Conservation (phyloP, 2,329 filamentous ascomycete species). For the Madurella fahalii region DNA sequence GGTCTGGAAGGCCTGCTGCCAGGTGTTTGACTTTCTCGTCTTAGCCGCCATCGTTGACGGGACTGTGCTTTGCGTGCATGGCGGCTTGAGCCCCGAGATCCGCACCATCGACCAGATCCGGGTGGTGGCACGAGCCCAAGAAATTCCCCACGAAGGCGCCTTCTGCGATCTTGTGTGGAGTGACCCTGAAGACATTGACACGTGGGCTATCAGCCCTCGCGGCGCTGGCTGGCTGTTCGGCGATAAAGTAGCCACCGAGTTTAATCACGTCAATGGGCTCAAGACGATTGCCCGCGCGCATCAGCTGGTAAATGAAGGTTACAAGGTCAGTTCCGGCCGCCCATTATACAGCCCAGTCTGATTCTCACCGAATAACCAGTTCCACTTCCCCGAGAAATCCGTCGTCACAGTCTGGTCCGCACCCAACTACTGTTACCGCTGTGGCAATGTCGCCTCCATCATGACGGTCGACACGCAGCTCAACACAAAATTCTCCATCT, state of each 20-base stretch:
- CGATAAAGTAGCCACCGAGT: constrained; percentile 95
- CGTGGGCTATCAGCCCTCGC: constrained; percentile 90
- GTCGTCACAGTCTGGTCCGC: constrained; percentile 98
- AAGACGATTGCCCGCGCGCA: constrained; percentile 96
- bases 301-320: constrained; percentile 96
- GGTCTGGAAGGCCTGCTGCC: constrained; percentile 99
- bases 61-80: constrained; percentile 97
- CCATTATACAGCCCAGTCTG: not conserved
- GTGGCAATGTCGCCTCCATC: constrained; percentile 94
- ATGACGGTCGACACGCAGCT: constrained; percentile 86
- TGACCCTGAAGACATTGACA: constrained; percentile 93
- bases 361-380: constrained; percentile 43
- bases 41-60: constrained; percentile 96
- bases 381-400: constrained; percentile 91
- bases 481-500: constrained; percentile 88
- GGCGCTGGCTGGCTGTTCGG: constrained; percentile 98
- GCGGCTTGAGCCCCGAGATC: constrained; percentile 83
- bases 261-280: constrained; percentile 94
- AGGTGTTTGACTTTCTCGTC: constrained; percentile 98
- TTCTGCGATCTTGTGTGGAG: constrained; percentile 99
- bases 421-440: constrained; percentile 92
- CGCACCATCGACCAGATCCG: constrained; percentile 99
- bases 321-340: constrained; percentile 62
- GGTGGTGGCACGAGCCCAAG: constrained; percentile 93
- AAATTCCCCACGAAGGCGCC: constrained; percentile 96